Percentiles rank a stretch among this genome's conserved stretches.
Conservation (phyloP, 768 basidiomycete genomes). For the Leccinellum albellum region DNA sequence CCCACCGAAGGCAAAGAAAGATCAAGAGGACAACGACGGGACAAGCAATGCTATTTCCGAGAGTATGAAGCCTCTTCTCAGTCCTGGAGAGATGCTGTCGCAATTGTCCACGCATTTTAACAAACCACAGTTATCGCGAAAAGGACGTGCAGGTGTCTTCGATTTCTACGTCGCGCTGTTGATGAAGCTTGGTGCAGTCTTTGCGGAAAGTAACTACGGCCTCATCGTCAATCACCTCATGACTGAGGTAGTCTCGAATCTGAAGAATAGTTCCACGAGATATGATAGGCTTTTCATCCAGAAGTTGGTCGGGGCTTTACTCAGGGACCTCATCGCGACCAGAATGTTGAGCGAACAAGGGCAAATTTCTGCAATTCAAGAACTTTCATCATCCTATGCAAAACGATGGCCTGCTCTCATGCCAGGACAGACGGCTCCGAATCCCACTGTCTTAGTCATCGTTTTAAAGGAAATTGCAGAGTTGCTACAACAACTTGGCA, state of each 20-base stretch:
- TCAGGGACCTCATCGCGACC: conserved; percentile 84
- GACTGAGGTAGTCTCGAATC: conserved; percentile 66
- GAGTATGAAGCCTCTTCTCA: conserved; percentile 63
- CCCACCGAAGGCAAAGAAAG: conserved; percentile 60
- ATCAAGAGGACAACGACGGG: conserved; percentile 57
- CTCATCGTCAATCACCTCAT: conserved; percentile 77
- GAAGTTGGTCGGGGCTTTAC: conserved; percentile 67
- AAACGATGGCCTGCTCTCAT: conserved; percentile 93
- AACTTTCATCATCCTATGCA: conserved; percentile 75
- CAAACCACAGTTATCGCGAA: conserved; percentile 61
- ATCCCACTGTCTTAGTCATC: conserved; percentile 63
- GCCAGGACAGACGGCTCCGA: conserved; percentile 75
- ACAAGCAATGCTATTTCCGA: conserved; percentile 45
- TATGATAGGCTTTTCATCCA: conserved; percentile 75
- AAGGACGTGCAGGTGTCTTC: conserved; percentile 79
- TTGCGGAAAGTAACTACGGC: conserved; percentile 80
- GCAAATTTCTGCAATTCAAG: conserved; percentile 87
- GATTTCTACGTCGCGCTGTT: conserved; percentile 84
- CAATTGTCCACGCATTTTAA: conserved; percentile 80
- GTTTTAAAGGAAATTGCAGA: conserved; percentile 82
- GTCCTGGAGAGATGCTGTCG: conserved; percentile 75
- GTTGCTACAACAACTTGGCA: conserved; percentile 84
- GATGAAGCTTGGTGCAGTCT: conserved; percentile 66
- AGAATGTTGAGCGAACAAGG: conserved; percentile 91
- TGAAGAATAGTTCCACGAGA: conserved; percentile 51